Conservation (phyloP, 2,329 filamentous ascomycete genomes). For the Periconia macrospinosa region DNA sequence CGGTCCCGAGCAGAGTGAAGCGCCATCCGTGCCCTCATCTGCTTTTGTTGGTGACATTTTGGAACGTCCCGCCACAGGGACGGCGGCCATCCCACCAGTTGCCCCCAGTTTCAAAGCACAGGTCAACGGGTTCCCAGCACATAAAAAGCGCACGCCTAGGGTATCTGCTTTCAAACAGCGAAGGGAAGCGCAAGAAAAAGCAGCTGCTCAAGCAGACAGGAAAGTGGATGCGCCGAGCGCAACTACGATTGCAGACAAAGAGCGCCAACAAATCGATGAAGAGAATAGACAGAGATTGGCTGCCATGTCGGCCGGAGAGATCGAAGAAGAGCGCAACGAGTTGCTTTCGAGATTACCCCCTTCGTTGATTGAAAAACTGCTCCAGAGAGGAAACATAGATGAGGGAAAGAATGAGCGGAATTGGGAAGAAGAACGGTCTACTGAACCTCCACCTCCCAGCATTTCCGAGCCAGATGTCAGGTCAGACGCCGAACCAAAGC, state of each 20-base stretch:
- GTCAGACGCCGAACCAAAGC: constrained; percentile 8
- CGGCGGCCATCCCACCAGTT: constrained; percentile 63
- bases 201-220: constrained; percentile 14
- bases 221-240: constrained; percentile 15
- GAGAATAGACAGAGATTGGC: constrained; percentile 77
- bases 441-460: constrained; percentile 2
- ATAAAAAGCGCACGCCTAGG: constrained; percentile 70
- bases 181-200: constrained; percentile 43
- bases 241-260: constrained; percentile 48
- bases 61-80: constrained; percentile 65
- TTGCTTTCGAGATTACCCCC: constrained; percentile 78
- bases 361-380: constrained; percentile 72
- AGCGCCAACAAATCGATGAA: constrained; percentile 74
- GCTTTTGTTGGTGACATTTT: constrained; percentile 73
- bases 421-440: constrained; percentile 20
- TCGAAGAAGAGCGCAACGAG: constrained; percentile 77
- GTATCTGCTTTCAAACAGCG: constrained; percentile 80
- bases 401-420: constrained; percentile 55
- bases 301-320: constrained; percentile 79
- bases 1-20: constrained; percentile 21
- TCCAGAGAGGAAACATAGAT: constrained; percentile 76
- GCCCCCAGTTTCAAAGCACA: constrained; percentile 61
- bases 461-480: constrained; percentile 13
- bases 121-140: constrained; percentile 80
- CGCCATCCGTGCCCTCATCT: constrained; percentile 20